Evolutionary conservation across 1,284 basidiomycete genomes (phyloP).

Genomic region (Irpex sp.): DNA sequence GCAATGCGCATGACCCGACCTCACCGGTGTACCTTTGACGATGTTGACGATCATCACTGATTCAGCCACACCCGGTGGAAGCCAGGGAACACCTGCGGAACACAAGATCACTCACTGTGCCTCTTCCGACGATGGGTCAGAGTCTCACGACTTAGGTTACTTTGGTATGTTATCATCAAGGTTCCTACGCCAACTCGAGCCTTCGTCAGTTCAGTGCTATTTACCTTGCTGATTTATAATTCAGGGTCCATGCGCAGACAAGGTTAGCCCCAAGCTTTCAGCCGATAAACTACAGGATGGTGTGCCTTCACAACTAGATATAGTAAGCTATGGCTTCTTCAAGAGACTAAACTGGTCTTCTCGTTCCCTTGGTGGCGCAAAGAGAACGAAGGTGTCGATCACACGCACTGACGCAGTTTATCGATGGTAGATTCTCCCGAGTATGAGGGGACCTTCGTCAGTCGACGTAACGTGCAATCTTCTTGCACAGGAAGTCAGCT

Average conservation of each 20-base stretch:
- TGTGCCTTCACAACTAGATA: background rate
- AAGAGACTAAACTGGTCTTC: background rate
- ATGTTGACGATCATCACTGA: background rate
- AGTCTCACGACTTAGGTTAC: too few relatives aligned
- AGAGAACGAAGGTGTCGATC: background rate
- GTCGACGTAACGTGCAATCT: too few relatives aligned
- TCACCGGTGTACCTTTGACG: too few relatives aligned
- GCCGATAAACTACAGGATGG: background rate
- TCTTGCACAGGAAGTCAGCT: background rate
- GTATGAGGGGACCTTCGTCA: background rate
- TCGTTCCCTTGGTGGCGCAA: background rate
- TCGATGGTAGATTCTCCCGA: background rate
- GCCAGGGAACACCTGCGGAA: too few relatives aligned
- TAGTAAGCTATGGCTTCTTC: background rate
- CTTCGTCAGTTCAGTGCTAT: too few relatives aligned
- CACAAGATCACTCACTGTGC: too few relatives aligned
- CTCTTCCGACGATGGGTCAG: too few relatives aligned
- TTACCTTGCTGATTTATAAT: too few relatives aligned
- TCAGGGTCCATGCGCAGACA: background rate
- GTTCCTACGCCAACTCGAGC: too few relatives aligned
- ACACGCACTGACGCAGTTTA: background rate
- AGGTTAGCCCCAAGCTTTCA: background rate
- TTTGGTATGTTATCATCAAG: too few relatives aligned
- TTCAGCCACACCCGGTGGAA: background rate
- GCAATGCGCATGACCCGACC: too few relatives aligned